phyloP scores from a whole-genome alignment of 768 basidiomycete genomes.

The Lactarius hatsudake region DNA sequence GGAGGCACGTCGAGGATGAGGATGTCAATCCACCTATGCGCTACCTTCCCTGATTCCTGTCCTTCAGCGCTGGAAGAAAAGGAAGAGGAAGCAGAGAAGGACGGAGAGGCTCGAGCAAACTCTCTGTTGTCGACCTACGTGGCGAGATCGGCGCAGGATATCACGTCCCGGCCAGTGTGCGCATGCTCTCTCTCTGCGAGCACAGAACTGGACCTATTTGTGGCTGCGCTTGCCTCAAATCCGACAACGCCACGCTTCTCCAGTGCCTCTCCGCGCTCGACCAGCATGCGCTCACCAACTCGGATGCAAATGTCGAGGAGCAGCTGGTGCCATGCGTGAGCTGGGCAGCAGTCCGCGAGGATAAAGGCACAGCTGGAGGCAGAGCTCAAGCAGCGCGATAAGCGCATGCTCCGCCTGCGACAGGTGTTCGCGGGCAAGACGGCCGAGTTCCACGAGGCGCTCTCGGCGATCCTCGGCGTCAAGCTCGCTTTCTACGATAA shows the following conservation, averaged over 20 bases:
- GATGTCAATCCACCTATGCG: too few species aligned
- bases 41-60: background rate
- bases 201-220: conserved; percentile 75
- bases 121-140: conserved; percentile 61
- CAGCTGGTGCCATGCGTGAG: conserved; percentile 72
- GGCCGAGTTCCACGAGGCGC: conserved; percentile 87
- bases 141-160: conserved; percentile 75
- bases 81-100: conserved; percentile 36
- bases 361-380: conserved; percentile 68
- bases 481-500: conserved; percentile 91
- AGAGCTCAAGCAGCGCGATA: conserved; percentile 72
- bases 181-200: conserved; percentile 57
- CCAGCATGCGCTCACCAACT: too few species aligned
- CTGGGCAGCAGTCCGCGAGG: conserved; percentile 66
- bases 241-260: conserved; percentile 85
- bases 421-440: conserved; percentile 86
- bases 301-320: conserved; percentile 8
- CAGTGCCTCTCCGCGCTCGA: conserved; percentile 41
- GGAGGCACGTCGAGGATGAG: too few species aligned
- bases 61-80: conserved; percentile 45
- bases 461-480: conserved; percentile 85
- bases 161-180: conserved; percentile 68
- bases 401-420: conserved; percentile 72
- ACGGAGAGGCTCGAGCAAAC: conserved; percentile 64
- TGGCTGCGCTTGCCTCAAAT: conserved; percentile 71